phyloP scores from a whole-genome alignment of 2,329 filamentous ascomycete genomes.

The Aphanoascus verrucosus region DNA sequence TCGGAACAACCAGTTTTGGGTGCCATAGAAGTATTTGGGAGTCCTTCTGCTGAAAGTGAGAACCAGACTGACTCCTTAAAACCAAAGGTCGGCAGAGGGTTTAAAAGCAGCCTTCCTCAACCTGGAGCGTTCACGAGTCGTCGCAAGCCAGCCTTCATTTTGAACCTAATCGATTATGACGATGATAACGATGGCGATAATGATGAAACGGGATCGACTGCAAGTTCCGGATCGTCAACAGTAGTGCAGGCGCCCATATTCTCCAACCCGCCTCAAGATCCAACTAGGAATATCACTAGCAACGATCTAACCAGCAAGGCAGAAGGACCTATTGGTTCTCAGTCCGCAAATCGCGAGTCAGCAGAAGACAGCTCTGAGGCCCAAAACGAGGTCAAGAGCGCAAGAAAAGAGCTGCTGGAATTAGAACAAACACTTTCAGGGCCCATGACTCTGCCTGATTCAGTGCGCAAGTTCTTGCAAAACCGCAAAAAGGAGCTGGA shows the following conservation, averaged over 20 bases:
- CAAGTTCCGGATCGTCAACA: not conserved
- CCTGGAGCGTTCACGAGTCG: slow-evolving; percentile 6
- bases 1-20: slow-evolving; percentile 2
- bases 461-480: not conserved
- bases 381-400: not conserved
- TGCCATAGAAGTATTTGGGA: slow-evolving; percentile 15
- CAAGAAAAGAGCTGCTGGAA: not conserved
- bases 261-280: not conserved
- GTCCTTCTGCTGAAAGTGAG: slow-evolving; percentile 9
- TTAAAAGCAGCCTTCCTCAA: slow-evolving; percentile 19
- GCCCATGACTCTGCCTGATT: not conserved
- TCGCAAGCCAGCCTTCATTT: not conserved
- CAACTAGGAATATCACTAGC: not conserved
- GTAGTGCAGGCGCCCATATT: not conserved
- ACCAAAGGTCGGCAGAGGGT: slow-evolving; percentile 15
- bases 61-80: slow-evolving; percentile 11
- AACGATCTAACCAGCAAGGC: not conserved
- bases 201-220: not conserved
- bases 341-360: not conserved
- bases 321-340: not conserved
- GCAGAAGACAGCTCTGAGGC: not conserved
- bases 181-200: too few species aligned
- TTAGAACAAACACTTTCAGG: not conserved
- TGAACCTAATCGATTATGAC: not conserved
- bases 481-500: slow-evolving; percentile 5